Base-by-base conservation (phyloP, 345 rosid genomes). In the Kandelia obovata region DNA sequence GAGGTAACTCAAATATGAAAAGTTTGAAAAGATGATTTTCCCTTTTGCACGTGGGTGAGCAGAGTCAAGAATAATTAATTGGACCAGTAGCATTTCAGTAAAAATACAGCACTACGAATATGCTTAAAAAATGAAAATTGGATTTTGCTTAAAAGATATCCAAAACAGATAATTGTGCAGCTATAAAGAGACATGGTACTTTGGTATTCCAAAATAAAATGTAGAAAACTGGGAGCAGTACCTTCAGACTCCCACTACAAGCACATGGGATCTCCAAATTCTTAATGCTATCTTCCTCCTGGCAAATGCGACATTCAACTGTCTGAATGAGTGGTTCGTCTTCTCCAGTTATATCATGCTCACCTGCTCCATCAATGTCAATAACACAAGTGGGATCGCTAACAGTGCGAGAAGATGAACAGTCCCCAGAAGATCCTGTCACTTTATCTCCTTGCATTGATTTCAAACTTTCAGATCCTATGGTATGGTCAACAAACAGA, bases 181-280 rank as follows among this genome's bases (percentile, higher is more conserved):
- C 49, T 43, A 13, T 15, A 9, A 39, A 32, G 28, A 60, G n/a
- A 20, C 59, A 25, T 13, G 31, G 2, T 35, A 0, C 23, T 26
- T 26, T 7, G 2, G 16, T 23, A 67, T 37, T 67, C 7, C 5
- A 26, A 43, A 15, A 27, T 59, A 27, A 47, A 7, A 28, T 21
- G 17, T 35, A 2, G 8, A 39, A 27, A 43, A n/a, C 23, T 28
- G 28, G 43, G 11, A 2, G 5, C n/a, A 37, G 57, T 65, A 78
- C 81, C 78, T 78, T 78, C 75, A 78, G 66, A 58, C 81, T 78
- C 35, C 81, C 81, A 62, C 65, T 78, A 70, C 81, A 78, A 70
- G 78, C 69, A 62, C 81, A 78, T 5, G 81, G 81, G 26, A 51
- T 25, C 75, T 78, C 81, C 78, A 78, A 58, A 58, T 70, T 78